Conservation (phyloP, 768 basidiomycete species). For the Suillus brevipes region DNA sequence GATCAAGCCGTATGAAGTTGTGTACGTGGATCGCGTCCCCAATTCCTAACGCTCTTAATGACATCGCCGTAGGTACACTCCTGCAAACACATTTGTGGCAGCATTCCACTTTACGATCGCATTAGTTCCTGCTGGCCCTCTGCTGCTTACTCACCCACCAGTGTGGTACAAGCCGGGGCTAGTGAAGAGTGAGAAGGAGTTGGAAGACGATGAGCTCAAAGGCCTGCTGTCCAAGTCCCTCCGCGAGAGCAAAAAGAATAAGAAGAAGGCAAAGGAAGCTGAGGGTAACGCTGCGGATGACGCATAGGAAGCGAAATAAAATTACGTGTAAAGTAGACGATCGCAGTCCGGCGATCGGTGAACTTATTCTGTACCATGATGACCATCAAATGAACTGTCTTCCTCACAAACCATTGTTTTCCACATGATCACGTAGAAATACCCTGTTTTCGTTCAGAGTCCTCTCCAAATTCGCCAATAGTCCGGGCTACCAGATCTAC, state of each 20-base stretch:
- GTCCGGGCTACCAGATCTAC: constrained; percentile 84
- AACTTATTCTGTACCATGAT: constrained; percentile 15
- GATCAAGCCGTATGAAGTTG: constrained; percentile 93
- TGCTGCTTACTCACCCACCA: constrained; percentile 84
- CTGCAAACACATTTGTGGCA: constrained; percentile 81
- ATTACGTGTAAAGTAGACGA: constrained; percentile 8
- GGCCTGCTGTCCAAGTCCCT: constrained; percentile 73
- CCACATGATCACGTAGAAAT: not conserved
- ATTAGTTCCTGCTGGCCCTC: constrained; percentile 84
- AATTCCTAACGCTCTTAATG: constrained; percentile 5
- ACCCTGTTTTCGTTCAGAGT: constrained; percentile 41
- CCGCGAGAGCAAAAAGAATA: constrained; percentile 89
- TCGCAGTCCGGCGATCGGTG: constrained; percentile 19
- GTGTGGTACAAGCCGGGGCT: constrained; percentile 93
- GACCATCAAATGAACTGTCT: constrained; percentile 9
- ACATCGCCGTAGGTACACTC: constrained; percentile 63
- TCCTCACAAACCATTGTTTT: constrained; percentile 13
- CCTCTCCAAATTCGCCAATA: constrained; percentile 75
- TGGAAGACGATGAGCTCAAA: constrained; percentile 88
- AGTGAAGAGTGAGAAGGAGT: constrained; percentile 84
- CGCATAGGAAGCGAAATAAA: not conserved
- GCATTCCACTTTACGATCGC: constrained; percentile 98
- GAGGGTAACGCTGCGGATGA: constrained; percentile 29
- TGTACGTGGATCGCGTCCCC: constrained; percentile 50
- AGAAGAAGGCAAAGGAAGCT: constrained; percentile 73